Evolutionary conservation across 306 rosid genomes (phyloP), one percentile per base, ranked within the genome.

Genomic region (Prinsepia uniflora): DNA sequence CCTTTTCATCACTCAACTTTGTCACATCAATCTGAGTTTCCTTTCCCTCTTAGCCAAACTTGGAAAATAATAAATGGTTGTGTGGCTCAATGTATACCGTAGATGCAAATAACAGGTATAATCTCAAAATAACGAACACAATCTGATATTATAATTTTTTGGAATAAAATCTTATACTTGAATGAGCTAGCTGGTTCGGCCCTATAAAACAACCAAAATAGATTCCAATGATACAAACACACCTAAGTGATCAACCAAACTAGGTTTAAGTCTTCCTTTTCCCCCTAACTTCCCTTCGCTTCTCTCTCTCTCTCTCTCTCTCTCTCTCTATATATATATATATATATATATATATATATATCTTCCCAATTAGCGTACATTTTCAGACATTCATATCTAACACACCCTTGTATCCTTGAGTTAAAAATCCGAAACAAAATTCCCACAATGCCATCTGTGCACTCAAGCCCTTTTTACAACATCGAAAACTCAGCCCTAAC

Each of bases 401-500:
- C 5, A 15, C 57, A 30, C 42, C 52, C 66, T 24, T 22, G n/a
- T 24, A 6, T 57, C 70, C 68, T 72, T 72, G 30, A 75, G 69
- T 44, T 45, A 30, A n/a, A 67, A 39, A 42, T 10, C 59, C 44
- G 6, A 61, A 75, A 12, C 46, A 61, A 19, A 67, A 54, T 59
- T 7, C 3, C 72, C n/a, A 83, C 64, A 65, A 88, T 87, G 97
- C 85, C 97, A 20, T 62, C 91, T 0, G 84, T 89, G 53, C 94
- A 88, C 57, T 86, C 91, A 6, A 89, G 92, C 79, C 96, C 96
- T 1, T 88, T 87, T 76, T 79, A 71, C 75, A 83, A 85, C 53
- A 89, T 90, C 95, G 99, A 91, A 53, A 89, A 82, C 67, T 86
- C 91, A 6, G 95, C 83, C 14, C 53, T 94, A 44, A 84, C 88